Conservation (phyloP, 2,329 filamentous ascomycete genomes). For the Ophiostoma novo-ulmi region DNA sequence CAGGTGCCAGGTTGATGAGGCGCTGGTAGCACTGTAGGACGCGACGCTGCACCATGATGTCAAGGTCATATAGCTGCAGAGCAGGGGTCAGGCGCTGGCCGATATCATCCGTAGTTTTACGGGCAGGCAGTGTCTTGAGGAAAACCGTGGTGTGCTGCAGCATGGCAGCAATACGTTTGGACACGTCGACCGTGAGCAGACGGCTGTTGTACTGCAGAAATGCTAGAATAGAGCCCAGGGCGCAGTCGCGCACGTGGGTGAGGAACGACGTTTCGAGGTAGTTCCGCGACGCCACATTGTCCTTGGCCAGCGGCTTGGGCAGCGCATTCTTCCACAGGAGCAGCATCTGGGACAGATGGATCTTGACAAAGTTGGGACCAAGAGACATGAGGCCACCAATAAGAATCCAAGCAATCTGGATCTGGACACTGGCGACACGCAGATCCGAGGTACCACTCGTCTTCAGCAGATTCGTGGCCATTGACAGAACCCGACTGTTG, state of each 20-base stretch:
- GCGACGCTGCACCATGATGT: slow-evolving; percentile 86
- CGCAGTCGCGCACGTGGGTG: slow-evolving; percentile 90
- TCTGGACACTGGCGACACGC: slow-evolving; percentile 84
- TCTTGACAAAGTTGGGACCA: slow-evolving; percentile 97
- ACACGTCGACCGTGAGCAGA: slow-evolving; percentile 86
- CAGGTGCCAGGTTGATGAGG: slow-evolving; percentile 80
- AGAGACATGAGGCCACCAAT: slow-evolving; percentile 96
- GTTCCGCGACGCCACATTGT: slow-evolving; percentile 78
- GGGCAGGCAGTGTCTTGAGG: slow-evolving; percentile 73
- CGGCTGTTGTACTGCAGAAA: slow-evolving; percentile 93
- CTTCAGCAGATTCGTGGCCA: slow-evolving; percentile 88
- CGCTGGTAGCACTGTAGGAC: slow-evolving; percentile 94
- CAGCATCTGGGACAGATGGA: slow-evolving; percentile 88
- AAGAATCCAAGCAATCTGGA: slow-evolving; percentile 95
- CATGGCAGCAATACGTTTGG: slow-evolving; percentile 88
- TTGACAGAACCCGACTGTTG: slow-evolving; percentile 82
- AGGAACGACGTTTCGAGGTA: slow-evolving; percentile 87
- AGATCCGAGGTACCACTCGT: slow-evolving; percentile 87
- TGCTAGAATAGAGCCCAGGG: slow-evolving; percentile 81
- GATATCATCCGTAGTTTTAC: slow-evolving; percentile 82
- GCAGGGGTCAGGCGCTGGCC: slow-evolving; percentile 77
- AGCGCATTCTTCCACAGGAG: slow-evolving; percentile 96
- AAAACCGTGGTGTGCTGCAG: slow-evolving; percentile 91
- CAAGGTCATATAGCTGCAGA: slow-evolving; percentile 81
- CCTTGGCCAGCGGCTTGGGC: slow-evolving; percentile 87